Percentiles rank a stretch among this genome's conserved stretches.
phyloP scores from a whole-genome alignment of 2,329 filamentous ascomycete species.

The Samsoniella hepiali region DNA sequence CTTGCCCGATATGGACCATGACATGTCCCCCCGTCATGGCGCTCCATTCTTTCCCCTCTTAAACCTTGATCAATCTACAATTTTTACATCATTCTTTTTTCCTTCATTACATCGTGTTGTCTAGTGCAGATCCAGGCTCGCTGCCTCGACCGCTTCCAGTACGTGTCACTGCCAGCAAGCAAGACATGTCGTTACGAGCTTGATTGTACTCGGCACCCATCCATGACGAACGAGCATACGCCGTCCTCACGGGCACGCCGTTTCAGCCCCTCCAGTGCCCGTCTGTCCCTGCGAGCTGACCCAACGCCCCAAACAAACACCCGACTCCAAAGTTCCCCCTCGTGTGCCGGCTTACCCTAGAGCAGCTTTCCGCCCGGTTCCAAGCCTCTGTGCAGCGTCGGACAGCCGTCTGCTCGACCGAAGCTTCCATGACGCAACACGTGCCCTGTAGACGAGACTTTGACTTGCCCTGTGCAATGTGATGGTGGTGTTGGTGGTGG shows the following conservation, averaged over 20 bases:
- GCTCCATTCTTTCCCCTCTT: no score
- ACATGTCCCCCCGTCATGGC: neutral
- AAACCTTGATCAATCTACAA: neutral
- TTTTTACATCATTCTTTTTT: neutral
- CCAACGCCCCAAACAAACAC: neutral
- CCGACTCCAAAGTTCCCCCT: neutral
- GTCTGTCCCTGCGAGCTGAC: neutral
- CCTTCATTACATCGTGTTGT: neutral
- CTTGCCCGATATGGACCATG: neutral
- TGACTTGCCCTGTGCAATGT: neutral
- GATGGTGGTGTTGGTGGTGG: neutral
- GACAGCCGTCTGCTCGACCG: neutral
- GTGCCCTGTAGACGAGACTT: neutral
- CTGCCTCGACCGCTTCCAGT: neutral
- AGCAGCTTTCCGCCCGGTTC: neutral
- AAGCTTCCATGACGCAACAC: neutral
- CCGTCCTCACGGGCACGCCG: neutral
- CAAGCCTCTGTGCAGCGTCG: neutral
- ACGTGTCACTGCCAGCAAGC: constrained; percentile 4
- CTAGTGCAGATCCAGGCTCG: neutral
- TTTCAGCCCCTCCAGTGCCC: neutral
- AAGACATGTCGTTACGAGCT: neutral
- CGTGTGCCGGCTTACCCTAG: neutral
- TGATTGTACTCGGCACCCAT: neutral
- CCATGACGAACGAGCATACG: neutral